phyloP scores from a whole-genome alignment of 1,139 yeast genomes.

The Blastobotrys buckinghamii region DNA sequence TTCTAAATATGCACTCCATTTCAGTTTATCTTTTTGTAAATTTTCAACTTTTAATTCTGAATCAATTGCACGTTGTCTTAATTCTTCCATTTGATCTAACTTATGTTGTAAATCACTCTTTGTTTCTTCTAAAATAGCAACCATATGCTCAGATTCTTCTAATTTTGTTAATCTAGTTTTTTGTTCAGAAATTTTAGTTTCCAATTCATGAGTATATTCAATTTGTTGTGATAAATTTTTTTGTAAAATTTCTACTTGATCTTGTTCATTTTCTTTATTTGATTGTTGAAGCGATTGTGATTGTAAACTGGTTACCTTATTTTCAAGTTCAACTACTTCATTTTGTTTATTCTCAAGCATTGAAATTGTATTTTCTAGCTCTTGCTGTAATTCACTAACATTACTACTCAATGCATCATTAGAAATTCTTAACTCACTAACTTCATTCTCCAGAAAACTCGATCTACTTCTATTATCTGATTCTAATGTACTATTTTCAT shows the following conservation, averaged over 20 bases:
- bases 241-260: slow-evolving; percentile 27
- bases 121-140: slow-evolving; percentile 50
- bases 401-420: slow-evolving; percentile 15
- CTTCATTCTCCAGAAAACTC: slow-evolving; percentile 13
- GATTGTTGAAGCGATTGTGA: slow-evolving; percentile 17
- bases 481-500: slow-evolving; percentile 18
- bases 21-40: slow-evolving; percentile 40
- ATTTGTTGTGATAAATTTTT: slow-evolving; percentile 53
- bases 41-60: slow-evolving; percentile 49
- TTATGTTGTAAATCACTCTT: slow-evolving; percentile 40
- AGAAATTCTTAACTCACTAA: slow-evolving; percentile 17
- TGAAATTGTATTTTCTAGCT: slow-evolving; percentile 14
- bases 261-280: slow-evolving; percentile 28
- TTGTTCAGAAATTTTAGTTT: slow-evolving; percentile 45
- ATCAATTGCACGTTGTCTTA: slow-evolving; percentile 45
- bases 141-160: slow-evolving; percentile 40
- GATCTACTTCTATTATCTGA: slow-evolving; percentile 14
- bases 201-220: slow-evolving; percentile 51
- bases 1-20: slow-evolving; percentile 32
- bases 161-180: slow-evolving; percentile 42
- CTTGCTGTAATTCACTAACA: slow-evolving; percentile 17
- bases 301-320: slow-evolving; percentile 18
- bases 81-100: slow-evolving; percentile 38
- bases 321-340: slow-evolving; percentile 36
- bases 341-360: slow-evolving; percentile 26